Conservation (phyloP, 371 early-diverging fungal species). For the Nematocida major region DNA sequence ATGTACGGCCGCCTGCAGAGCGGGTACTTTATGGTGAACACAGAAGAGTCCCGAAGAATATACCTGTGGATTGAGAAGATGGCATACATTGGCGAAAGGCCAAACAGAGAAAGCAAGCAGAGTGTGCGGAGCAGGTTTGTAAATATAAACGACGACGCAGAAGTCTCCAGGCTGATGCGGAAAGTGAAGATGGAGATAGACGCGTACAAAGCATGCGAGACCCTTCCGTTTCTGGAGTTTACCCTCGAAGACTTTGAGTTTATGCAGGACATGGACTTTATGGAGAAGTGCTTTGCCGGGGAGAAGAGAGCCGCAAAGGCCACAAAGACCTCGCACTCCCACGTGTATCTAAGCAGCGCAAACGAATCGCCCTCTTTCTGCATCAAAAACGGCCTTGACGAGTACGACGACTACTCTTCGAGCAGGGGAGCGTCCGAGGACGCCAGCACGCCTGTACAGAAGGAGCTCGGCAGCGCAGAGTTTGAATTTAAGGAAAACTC, state of each 20-base stretch:
- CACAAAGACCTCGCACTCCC: background rate
- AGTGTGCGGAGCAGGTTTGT: no score
- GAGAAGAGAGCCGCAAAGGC: background rate
- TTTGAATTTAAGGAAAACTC: no score
- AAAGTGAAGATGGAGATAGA: no score
- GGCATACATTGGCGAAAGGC: background rate
- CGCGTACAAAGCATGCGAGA: no score
- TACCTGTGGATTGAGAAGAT: constrained; percentile 1
- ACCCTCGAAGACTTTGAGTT: background rate
- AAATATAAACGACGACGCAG: background rate
- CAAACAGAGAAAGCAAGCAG: background rate
- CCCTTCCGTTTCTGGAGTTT: no score
- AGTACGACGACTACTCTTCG: background rate
- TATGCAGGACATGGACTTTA: background rate
- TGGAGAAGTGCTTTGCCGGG: background rate
- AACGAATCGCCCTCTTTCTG: no score
- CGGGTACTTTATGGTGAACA: constrained; percentile 10
- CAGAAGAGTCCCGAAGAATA: background rate
- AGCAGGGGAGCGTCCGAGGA: no score
- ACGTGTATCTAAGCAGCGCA: background rate
- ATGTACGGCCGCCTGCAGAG: background rate
- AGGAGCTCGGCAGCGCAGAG: no score
- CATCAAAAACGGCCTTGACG: background rate
- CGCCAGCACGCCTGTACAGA: no score
- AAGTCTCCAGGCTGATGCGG: no score